Conservation (phyloP, 192 early-diverging fungal species). For the Entomortierella lignicola region DNA sequence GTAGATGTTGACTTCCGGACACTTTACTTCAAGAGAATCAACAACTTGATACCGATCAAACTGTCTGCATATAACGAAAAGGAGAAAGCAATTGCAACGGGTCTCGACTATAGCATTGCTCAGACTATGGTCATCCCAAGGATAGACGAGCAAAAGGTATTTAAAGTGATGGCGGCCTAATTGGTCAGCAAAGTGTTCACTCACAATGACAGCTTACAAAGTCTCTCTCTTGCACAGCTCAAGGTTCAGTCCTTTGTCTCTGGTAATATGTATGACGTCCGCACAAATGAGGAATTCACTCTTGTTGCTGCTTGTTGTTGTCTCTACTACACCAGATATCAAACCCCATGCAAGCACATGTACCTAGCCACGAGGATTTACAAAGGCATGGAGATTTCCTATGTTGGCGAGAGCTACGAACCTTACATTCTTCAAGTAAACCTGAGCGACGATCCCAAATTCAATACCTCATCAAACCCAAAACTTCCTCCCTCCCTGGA, state of each 20-base stretch:
- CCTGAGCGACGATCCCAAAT: background rate
- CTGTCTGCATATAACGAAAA: constrained; percentile 14
- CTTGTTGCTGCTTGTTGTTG: constrained; percentile 10
- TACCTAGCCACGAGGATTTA: constrained; percentile 5
- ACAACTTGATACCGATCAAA: constrained; percentile 6
- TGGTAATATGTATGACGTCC: constrained; percentile 1
- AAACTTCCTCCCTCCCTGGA: background rate
- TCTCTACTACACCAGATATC: constrained; percentile 1
- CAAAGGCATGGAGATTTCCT: constrained; percentile 10
- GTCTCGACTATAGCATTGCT: background rate
- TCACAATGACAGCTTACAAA: no score
- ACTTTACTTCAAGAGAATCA: constrained; percentile 1
- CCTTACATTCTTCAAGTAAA: background rate
- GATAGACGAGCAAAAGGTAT: constrained; percentile 4
- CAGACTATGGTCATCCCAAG: constrained; percentile 8
- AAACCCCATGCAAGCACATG: constrained; percentile 20
- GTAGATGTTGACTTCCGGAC: constrained; percentile 5
- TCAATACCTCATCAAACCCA: background rate
- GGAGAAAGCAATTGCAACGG: constrained; percentile 6
- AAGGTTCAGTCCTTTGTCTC: constrained; percentile 20
- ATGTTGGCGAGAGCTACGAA: background rate
- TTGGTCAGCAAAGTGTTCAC: no score
- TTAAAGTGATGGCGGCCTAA: no score
- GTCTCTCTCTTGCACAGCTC: constrained; percentile 16
- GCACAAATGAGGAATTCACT: constrained; percentile 6